Evolutionary conservation across 1,139 yeast species (phyloP).

Genomic region (Torulaspora globosa): DNA sequence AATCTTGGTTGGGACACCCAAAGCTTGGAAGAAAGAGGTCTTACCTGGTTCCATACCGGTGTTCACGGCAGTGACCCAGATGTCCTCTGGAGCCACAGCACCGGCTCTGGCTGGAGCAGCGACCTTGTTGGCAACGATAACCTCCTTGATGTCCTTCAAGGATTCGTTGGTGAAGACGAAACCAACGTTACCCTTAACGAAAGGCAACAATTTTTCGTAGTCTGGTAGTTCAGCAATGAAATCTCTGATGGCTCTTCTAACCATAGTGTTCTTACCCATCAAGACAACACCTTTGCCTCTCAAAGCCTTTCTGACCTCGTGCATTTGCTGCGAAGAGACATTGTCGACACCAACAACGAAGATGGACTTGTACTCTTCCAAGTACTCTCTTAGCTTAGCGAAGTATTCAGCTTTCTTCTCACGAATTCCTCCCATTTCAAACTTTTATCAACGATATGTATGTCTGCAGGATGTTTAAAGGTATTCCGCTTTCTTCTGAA

Average conservation of each 20-base stretch:
- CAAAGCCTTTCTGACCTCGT: conserved; percentile 95
- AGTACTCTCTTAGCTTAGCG: conserved; percentile 87
- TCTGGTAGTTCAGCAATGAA: conserved; percentile 93
- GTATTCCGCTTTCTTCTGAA: conserved; percentile 31
- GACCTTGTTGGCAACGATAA: conserved; percentile 84
- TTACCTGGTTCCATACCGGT: conserved; percentile 99
- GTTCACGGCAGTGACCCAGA: conserved; percentile 98
- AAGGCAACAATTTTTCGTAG: conserved; percentile 90
- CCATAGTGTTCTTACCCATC: conserved; percentile 99
- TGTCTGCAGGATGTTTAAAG: conserved; percentile 96
- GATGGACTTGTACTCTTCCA: conserved; percentile 96
- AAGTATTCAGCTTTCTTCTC: conserved; percentile 96
- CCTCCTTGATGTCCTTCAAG: conserved; percentile 87
- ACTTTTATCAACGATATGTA: conserved; percentile 41
- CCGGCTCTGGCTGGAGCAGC: conserved; percentile 99
- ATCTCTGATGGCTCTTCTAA: conserved; percentile 99
- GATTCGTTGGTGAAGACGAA: conserved; percentile 98
- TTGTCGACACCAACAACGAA: conserved; percentile 99
- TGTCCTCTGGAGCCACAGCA: conserved; percentile 98
- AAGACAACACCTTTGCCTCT: conserved; percentile 93
- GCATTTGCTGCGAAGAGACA: conserved; percentile 99
- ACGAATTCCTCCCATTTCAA: conserved; percentile 99
- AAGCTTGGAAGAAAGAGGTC: conserved; percentile 99
- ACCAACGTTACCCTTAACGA: conserved; percentile 97
- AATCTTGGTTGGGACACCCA: conserved; percentile 99